Evolutionary conservation across 2,329 filamentous ascomycete species (phyloP), one percentile per base, ranked within the genome.

Genomic region (Aschersonia sp.): DNA sequence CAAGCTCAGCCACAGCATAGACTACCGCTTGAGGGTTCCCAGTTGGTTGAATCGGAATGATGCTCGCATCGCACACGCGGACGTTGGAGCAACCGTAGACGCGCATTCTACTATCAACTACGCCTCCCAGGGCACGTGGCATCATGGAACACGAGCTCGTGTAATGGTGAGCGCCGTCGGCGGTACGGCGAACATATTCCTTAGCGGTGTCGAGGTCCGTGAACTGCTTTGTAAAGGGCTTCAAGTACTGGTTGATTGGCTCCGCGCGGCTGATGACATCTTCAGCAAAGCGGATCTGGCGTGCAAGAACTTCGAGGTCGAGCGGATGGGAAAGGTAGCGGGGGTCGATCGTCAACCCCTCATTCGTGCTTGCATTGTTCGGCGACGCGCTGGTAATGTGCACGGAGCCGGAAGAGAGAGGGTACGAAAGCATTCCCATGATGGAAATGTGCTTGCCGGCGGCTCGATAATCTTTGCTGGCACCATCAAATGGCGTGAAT

Each of bases 371-470:
- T 32, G 66, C 59, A 6, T 67, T 65, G 6, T 57, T 55, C 5
- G 67, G 58, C 42, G 71, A 64, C 1, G 64, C 48, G 4, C 65
- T 66, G 9, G 61, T 62, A 50, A 82, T 76, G 61, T 82, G 80
- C 48, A 79, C 71, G 40, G 67, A 66, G 5, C 79, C 79, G 0
- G 77, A 70, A 2, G 74, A 78, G 55, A 77, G 73, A 0, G 79
- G 78, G 49, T 81, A 79, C 41, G 74, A 73, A 22, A 78, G 74
- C 51, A 77, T 74, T 1, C 71, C 68, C 52, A 72, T 72, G 50
- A 74, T 63, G 14, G 75, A 73, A 45, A 78, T 66, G 56, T 74
- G 77, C 53, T 79, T 72, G 49, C 67, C 61, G 4, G 65, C 63
- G 2, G 55, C 54, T 5, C 52, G 53, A 31, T 61, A 58, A 7